Evolutionary conservation across 139 green algal genomes (phyloP).

Genomic region (Picochlorum sp.): DNA sequence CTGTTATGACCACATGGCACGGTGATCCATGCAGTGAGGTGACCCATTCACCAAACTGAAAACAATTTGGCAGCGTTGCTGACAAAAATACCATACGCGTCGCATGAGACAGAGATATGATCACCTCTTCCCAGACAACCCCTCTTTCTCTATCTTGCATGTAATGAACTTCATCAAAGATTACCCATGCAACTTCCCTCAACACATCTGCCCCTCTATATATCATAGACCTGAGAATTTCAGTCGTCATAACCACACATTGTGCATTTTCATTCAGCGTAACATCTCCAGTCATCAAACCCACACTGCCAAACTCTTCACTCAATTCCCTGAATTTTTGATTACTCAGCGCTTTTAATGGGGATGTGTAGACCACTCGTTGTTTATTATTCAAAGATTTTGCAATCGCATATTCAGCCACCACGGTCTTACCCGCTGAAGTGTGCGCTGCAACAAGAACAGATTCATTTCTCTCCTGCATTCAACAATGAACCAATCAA

Average conservation of each 20-base stretch:
- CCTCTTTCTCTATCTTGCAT: slow-evolving; percentile 89
- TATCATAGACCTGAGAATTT: slow-evolving; percentile 91
- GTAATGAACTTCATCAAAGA: slow-evolving; percentile 97
- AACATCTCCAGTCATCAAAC: slow-evolving; percentile 78
- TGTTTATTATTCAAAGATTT: slow-evolving; percentile 63
- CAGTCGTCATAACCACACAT: slow-evolving; percentile 98
- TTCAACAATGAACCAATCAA: slow-evolving; percentile 17
- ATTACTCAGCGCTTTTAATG: slow-evolving; percentile 94
- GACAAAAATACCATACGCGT: slow-evolving; percentile 63
- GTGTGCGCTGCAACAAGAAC: slow-evolving; percentile 91
- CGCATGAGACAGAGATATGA: slow-evolving; percentile 82
- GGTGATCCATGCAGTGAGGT: slow-evolving; percentile 67
- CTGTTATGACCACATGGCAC: slow-evolving; percentile 92
- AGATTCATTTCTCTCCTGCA: slow-evolving; percentile 68
- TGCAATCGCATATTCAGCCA: slow-evolving; percentile 90
- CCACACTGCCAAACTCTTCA: slow-evolving; percentile 80
- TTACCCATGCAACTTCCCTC: slow-evolving; percentile 82
- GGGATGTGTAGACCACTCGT: slow-evolving; percentile 91
- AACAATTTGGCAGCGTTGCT: slow-evolving; percentile 91
- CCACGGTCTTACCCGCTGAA: slow-evolving; percentile 88
- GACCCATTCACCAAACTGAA: slow-evolving; percentile 92
- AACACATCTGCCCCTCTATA: slow-evolving; percentile 83
- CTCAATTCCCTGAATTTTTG: slow-evolving; percentile 93
- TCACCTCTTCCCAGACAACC: slow-evolving; percentile 99
- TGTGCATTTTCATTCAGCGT: slow-evolving; percentile 78